phyloP scores from a whole-genome alignment of 768 basidiomycete genomes.

The Gloeostereum incarnatum region DNA sequence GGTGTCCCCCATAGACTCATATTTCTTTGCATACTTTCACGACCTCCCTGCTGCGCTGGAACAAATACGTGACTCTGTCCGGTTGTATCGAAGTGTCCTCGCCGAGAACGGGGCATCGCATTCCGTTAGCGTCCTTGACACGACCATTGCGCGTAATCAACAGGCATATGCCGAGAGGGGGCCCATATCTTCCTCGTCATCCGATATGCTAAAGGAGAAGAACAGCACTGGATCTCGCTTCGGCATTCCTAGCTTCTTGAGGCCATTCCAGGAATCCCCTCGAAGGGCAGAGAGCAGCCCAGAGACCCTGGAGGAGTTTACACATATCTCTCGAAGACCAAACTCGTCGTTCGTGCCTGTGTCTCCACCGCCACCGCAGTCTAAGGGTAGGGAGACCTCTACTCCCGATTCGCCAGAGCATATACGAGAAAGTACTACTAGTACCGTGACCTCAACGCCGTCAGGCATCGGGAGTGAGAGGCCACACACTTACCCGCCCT shows the following conservation, averaged over 20 bases:
- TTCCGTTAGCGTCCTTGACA: conserved; percentile 43
- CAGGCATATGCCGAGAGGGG: conserved; percentile 27
- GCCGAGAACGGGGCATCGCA: conserved; percentile 1
- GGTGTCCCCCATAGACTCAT: conserved; percentile 72
- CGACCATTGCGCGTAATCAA: conserved; percentile 34
- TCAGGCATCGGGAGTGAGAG: conserved; percentile 9
- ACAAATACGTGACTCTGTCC: conserved; percentile 73
- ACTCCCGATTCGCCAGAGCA: too few species aligned
- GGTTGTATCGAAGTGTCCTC: conserved; percentile 30
- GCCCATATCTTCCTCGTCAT: conserved; percentile 22
- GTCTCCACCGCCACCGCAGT: conserved; percentile 26
- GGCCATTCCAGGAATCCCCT: conserved; percentile 51
- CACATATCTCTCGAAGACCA: conserved; percentile 53
- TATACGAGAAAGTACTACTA: conserved; percentile 9
- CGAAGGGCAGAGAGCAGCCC: background rate
- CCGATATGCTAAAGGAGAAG: conserved; percentile 15
- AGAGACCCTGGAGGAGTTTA: conserved; percentile 47
- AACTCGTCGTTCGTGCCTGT: conserved; percentile 54
- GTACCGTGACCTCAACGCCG: conserved; percentile 17
- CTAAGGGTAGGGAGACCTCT: too few species aligned
- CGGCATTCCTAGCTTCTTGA: conserved; percentile 53
- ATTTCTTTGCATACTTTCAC: conserved; percentile 94
- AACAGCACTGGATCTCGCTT: conserved; percentile 32
- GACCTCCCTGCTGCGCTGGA: conserved; percentile 70
- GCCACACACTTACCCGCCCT: conserved; percentile 80